Base-by-base conservation (phyloP, 2,329 filamentous ascomycete genomes). In the Alternaria hordeiaustralica region DNA sequence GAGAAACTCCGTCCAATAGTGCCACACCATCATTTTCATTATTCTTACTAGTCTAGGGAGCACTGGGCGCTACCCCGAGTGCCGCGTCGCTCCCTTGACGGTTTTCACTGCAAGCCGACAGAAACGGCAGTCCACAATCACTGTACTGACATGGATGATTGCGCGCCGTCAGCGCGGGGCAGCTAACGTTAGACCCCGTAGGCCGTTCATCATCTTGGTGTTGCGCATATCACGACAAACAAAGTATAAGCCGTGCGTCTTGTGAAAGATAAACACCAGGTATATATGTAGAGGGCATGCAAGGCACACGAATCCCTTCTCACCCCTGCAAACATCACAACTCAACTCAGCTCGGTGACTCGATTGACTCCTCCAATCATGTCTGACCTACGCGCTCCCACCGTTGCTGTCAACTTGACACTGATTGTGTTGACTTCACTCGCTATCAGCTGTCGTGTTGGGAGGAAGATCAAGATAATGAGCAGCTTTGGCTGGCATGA, bases 401-500 rank as follows among this genome's bases (percentile, higher is more conserved):
- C 75, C 25, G 41, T 76, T 15, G 70, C 67, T 60, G 67, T 76
- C 28, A 77, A 76, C 59, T 58, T 63, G 18, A 26, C 70, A n/a
- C 55, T 76, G 18, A 71, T 75, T n/a, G 58, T 58, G 5, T 62
- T 77, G 50, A 76, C 71, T 18, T 51, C 70, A 12, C 50, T 62
- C 5, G 74, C 75, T 10, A 68, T 74, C 8, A 64, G 64, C 28
- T 72, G 72, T 46, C 66, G 74, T 55, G 55, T 71, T 7, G 71
- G 69, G 11, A 66, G 74, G 33, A 67, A 72, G 20, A 44, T 71
- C 5, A 67, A 71, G 30, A 58, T 75, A 11, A 61, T 76, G 44
- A 58, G 72, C 15, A 69, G 58, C 20, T 75, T 71, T 44, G 66
- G 65, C 44, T 73, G 69, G 68, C 71, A 77, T 58, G 75, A 76